phyloP scores from a whole-genome alignment of 352 stramenopile species.

The Pythium utonaiense region DNA sequence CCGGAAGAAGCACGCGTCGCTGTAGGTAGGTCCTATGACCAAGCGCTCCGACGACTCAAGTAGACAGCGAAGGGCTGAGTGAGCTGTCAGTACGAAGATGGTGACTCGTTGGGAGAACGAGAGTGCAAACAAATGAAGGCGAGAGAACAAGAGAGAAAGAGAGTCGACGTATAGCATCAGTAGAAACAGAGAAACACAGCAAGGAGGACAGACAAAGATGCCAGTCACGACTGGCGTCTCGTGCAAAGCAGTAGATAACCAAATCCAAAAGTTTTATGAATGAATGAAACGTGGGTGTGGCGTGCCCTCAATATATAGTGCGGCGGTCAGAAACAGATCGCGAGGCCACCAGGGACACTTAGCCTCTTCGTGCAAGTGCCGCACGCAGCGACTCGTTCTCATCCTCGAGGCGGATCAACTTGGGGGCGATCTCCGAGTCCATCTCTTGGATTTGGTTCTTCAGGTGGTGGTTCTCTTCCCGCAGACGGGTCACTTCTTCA shows the following conservation, averaged over 20 bases:
- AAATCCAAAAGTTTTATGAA: background rate
- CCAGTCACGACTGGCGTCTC: background rate
- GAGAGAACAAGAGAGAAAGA: too few relatives aligned
- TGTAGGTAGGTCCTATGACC: background rate
- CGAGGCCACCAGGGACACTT: background rate
- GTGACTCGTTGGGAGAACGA: background rate
- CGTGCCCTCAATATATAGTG: background rate
- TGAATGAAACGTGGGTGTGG: background rate
- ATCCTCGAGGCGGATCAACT: conserved; percentile 79
- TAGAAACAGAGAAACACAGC: background rate
- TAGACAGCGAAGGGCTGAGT: background rate
- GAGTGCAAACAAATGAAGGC: too few relatives aligned
- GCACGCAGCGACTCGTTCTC: conserved; percentile 74
- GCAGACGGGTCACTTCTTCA: conserved; percentile 70
- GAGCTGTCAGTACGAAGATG: background rate
- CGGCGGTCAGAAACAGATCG: background rate
- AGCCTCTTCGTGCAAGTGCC: conserved; percentile 21
- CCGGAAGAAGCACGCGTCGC: background rate
- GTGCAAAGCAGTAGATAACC: background rate
- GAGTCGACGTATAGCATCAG: background rate
- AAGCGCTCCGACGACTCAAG: background rate
- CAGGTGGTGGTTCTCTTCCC: conserved; percentile 81
- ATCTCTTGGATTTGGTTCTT: conserved; percentile 88
- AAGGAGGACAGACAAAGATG: background rate
- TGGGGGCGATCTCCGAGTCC: conserved; percentile 79